phyloP scores from a whole-genome alignment of 345 rosid genomes.

The Reutealis trisperma region DNA sequence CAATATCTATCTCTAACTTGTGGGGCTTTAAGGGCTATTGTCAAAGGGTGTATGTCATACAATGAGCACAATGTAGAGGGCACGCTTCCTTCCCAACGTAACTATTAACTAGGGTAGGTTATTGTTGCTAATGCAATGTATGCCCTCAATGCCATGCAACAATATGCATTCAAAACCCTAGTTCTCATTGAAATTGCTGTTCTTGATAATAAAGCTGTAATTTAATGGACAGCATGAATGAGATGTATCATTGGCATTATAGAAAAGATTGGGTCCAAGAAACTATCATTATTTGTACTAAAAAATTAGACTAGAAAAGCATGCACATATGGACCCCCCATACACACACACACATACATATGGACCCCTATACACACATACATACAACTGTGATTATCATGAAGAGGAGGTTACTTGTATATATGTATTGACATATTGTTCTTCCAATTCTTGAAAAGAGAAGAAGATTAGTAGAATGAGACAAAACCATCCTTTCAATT shows the following conservation, averaged over 20 bases:
- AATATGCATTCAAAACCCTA: neutral
- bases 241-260: neutral
- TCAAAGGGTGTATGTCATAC: constrained; percentile 1
- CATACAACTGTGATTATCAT: neutral
- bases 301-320: neutral
- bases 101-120: neutral
- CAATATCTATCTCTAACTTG: neutral
- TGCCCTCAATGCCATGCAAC: constrained; percentile 10
- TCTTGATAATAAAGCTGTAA: neutral
- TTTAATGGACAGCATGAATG: neutral
- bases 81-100: constrained; percentile 1
- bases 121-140: neutral
- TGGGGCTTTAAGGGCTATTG: neutral
- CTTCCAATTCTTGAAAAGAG: neutral
- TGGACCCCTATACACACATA: neutral
- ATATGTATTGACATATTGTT: neutral
- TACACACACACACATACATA: no score
- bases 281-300: neutral
- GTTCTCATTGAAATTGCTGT: neutral
- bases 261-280: neutral
- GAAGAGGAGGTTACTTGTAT: neutral
- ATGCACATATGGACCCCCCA: constrained; percentile 1
- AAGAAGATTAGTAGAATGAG: neutral
- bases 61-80: constrained; percentile 1
- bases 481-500: neutral